Evolutionary conservation across 305 asterid genomes (phyloP).

Genomic region (Fraxinus sp.): DNA sequence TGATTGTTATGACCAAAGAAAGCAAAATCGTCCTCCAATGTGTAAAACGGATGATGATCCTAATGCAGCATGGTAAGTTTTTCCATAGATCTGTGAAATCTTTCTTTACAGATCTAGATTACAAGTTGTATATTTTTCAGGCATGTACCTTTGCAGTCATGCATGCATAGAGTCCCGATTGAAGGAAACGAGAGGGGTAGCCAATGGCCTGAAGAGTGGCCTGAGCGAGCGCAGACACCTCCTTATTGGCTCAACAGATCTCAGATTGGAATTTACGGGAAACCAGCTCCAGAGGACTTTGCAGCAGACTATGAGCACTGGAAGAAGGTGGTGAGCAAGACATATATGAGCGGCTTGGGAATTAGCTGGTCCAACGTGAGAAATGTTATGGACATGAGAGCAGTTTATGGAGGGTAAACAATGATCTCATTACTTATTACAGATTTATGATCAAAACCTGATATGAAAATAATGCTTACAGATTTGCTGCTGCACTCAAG

Average conservation of each 20-base stretch:
- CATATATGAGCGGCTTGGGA: conserved; percentile 65
- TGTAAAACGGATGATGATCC: conserved; percentile 77
- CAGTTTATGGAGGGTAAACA: conserved; percentile 88
- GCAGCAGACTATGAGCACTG: conserved; percentile 65
- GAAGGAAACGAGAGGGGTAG: conserved; percentile 66
- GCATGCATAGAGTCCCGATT: conserved; percentile 66
- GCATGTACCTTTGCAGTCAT: conserved; percentile 80
- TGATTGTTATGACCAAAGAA: conserved; percentile 67
- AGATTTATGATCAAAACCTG: conserved; percentile 4
- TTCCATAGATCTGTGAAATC: background rate
- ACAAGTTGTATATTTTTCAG: conserved; percentile 39
- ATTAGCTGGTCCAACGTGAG: conserved; percentile 74
- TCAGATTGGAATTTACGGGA: conserved; percentile 74
- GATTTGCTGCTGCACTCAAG: conserved; percentile 89
- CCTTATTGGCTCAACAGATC: conserved; percentile 81
- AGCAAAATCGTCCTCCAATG: conserved; percentile 55
- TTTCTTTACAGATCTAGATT: background rate
- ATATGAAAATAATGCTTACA: conserved; percentile 31
- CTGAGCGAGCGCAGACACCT: conserved; percentile 52
- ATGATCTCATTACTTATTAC: conserved; percentile 10
- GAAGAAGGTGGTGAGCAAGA: conserved; percentile 58
- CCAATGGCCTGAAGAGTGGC: conserved; percentile 90
- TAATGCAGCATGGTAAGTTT: conserved; percentile 75
- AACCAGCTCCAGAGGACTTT: conserved; percentile 84
- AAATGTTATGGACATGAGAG: conserved; percentile 94